phyloP scores from a whole-genome alignment of 2,329 filamentous ascomycete genomes.

The Cercospora zeae-maydis region DNA sequence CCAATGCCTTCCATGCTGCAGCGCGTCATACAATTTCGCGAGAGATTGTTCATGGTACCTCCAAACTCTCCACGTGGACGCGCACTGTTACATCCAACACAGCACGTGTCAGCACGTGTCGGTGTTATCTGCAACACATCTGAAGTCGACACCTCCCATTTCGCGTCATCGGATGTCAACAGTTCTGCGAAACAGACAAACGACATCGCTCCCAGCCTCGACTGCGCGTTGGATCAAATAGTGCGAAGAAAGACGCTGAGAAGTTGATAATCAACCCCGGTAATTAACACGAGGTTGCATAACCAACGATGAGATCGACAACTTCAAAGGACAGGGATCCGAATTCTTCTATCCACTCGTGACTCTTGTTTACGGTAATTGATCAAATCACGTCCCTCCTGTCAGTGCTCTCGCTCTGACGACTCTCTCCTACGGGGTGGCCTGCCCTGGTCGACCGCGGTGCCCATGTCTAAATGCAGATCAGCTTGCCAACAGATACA shows the following conservation, averaged over 20 bases:
- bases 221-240: neutral
- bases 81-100: neutral
- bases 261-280: neutral
- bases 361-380: too few relatives aligned
- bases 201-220: neutral
- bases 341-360: too few relatives aligned
- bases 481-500: neutral
- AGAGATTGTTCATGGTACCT: neutral
- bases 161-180: neutral
- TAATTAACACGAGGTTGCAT: too few relatives aligned
- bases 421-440: neutral
- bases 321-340: too few relatives aligned
- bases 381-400: too few relatives aligned
- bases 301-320: too few relatives aligned
- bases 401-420: too few relatives aligned
- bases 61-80: neutral
- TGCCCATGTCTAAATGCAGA: neutral
- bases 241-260: neutral
- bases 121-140: too few relatives aligned
- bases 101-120: neutral
- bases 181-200: neutral
- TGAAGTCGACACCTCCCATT: neutral
- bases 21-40: neutral
- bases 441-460: neutral
- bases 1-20: constrained; percentile 82